Conservation (phyloP, 2,329 filamentous ascomycete genomes). For the Ophiostoma triangulosporum region DNA sequence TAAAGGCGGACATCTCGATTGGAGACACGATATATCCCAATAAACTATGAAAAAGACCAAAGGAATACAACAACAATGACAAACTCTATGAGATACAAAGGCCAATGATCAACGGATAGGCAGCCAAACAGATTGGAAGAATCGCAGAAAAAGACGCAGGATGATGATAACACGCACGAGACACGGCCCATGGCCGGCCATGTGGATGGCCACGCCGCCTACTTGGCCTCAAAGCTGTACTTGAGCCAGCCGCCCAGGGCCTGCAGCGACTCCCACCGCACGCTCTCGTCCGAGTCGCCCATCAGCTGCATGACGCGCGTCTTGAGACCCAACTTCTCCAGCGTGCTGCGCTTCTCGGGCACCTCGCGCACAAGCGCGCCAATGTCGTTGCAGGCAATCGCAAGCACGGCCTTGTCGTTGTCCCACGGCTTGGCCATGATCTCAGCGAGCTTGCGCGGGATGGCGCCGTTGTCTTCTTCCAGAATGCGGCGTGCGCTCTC, state of each 20-base stretch:
- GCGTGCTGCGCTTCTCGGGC: slow-evolving; percentile 63
- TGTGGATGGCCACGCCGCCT: not conserved
- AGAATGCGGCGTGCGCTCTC: slow-evolving; percentile 83
- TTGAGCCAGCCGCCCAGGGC: slow-evolving; percentile 58
- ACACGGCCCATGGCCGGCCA: not conserved
- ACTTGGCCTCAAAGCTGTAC: slow-evolving; percentile 43
- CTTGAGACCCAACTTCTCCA: slow-evolving; percentile 80
- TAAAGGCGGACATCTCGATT: not conserved
- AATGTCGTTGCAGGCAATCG: slow-evolving; percentile 86
- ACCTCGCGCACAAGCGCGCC: slow-evolving; percentile 81
- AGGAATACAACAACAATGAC: not conserved
- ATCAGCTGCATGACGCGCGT: slow-evolving; percentile 84
- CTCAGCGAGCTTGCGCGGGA: slow-evolving; percentile 70
- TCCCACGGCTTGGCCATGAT: slow-evolving; percentile 62
- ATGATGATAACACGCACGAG: not conserved
- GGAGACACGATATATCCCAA: not conserved
- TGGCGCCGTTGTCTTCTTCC: slow-evolving; percentile 65
- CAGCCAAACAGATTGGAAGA: not conserved
- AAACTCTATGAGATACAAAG: slow-evolving; percentile 4
- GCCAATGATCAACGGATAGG: not conserved
- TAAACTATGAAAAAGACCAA: not conserved
- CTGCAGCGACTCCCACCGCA: slow-evolving; percentile 83
- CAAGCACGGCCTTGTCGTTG: slow-evolving; percentile 77
- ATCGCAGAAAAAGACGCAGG: not conserved
- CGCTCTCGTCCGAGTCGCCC: slow-evolving; percentile 75